A percentile compares a stretch with the other conserved stretches of the same genome.
These are phyloP conservation scores for Acorus gramineus DNA, from an alignment of 106 monocot species.

Conservation along the genomic window DNA sequence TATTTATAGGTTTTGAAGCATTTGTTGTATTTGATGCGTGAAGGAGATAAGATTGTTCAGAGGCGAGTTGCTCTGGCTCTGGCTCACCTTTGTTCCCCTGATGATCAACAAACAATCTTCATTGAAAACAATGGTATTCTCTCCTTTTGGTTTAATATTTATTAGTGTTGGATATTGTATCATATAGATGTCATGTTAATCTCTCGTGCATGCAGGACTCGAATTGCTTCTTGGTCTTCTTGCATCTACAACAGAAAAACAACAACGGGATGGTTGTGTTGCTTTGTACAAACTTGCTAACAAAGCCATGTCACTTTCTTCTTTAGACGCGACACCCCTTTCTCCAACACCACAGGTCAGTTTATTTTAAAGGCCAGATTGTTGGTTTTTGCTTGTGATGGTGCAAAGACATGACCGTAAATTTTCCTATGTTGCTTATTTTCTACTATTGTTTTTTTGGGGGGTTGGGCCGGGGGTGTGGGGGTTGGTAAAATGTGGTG, in stretches of 20 bases:
- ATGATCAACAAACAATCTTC: constrained; percentile 81
- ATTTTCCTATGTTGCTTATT: too few species aligned
- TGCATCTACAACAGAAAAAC: constrained; percentile 53
- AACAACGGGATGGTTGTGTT: constrained; percentile 82
- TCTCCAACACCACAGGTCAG: constrained; percentile 91
- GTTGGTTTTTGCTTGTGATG: too few species aligned
- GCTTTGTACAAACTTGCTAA: constrained; percentile 83
- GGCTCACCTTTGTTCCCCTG: constrained; percentile 85
- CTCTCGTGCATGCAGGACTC: constrained; percentile 46
- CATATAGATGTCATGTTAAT: not conserved
- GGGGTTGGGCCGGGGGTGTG: too few species aligned
- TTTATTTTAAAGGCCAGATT: not conserved
- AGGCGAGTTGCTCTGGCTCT: constrained; percentile 78
- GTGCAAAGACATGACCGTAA: too few species aligned
- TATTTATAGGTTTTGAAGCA: constrained; percentile 71
- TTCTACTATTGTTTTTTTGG: too few species aligned
- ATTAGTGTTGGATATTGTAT: not conserved
- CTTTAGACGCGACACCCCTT: constrained; percentile 89
- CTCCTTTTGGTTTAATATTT: not conserved
- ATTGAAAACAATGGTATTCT: constrained; percentile 79
- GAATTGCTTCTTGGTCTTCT: constrained; percentile 86
- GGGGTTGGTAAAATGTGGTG: too few species aligned
- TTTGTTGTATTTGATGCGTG: constrained; percentile 82
- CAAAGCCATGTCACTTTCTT: constrained; percentile 75
- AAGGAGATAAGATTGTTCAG: constrained; percentile 73